A percentile compares a stretch with the other conserved stretches of the same genome.
Conservation (phyloP, 768 basidiomycete genomes). For the Sistotremastrum niveocremeum region DNA sequence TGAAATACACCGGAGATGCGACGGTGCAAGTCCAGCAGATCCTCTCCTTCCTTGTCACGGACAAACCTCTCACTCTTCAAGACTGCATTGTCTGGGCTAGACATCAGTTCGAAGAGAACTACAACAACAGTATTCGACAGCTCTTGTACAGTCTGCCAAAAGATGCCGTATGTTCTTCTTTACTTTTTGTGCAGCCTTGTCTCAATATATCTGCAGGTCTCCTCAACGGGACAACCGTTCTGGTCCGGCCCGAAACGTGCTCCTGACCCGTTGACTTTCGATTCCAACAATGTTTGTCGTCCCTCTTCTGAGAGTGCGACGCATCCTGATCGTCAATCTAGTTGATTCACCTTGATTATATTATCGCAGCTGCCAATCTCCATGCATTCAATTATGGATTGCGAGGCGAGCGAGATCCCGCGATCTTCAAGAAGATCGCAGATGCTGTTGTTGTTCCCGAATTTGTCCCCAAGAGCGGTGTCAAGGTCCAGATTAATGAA, state of each 20-base stretch:
- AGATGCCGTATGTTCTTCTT: conserved; percentile 44
- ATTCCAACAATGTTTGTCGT: conserved; percentile 59
- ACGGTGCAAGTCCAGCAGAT: conserved; percentile 84
- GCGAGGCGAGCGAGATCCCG: conserved; percentile 72
- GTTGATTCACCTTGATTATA: conserved; percentile 77
- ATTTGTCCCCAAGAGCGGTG: conserved; percentile 85
- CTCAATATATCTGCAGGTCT: conserved; percentile 22
- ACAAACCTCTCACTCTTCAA: conserved; percentile 91
- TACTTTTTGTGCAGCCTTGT: background rate
- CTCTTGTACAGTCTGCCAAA: conserved; percentile 89
- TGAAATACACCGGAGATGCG: conserved; percentile 87
- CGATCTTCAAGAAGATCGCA: conserved; percentile 70
- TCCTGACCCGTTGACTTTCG: conserved; percentile 79
- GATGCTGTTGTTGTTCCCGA: conserved; percentile 78
- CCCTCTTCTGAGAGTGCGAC: conserved; percentile 5
- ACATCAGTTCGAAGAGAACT: conserved; percentile 87
- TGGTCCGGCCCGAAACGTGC: conserved; percentile 99
- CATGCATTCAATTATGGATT: conserved; percentile 98
- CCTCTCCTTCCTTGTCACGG: conserved; percentile 74
- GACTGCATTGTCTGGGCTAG: conserved; percentile 98
- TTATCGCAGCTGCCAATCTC: conserved; percentile 88
- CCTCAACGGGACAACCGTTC: conserved; percentile 89
- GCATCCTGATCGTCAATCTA: conserved; percentile 18
- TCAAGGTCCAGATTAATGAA: conserved; percentile 89
- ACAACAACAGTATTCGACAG: conserved; percentile 86